A percentile compares a stretch with the other conserved stretches of the same genome.
Conservation (phyloP, 495 filamentous ascomycete genomes). For the Chaetomium tenue region DNA sequence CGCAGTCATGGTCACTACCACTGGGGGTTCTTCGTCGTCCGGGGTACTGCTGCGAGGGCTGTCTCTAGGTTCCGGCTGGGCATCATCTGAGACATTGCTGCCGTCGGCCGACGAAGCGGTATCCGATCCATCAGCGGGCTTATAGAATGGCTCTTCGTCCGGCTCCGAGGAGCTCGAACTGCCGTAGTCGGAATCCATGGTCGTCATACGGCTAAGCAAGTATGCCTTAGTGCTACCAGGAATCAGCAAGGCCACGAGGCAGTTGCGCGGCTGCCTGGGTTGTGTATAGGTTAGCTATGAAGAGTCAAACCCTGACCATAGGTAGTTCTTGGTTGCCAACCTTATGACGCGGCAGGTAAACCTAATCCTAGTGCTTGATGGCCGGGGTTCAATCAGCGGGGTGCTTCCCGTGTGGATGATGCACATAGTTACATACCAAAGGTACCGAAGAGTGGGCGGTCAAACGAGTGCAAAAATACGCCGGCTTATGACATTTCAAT, state of each 20-base stretch:
- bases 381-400: not conserved
- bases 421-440: too few relatives aligned
- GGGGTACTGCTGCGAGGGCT: constrained; percentile 15
- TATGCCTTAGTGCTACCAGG: not conserved
- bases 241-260: not conserved
- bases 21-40: constrained; percentile 12
- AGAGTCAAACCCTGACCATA: not conserved
- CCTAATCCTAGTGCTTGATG: not conserved
- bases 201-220: constrained; percentile 11
- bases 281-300: not conserved
- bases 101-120: not conserved
- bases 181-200: constrained; percentile 18
- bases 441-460: not conserved
- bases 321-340: not conserved
- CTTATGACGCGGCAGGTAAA: not conserved
- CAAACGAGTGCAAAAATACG: not conserved
- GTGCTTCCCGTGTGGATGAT: too few relatives aligned
- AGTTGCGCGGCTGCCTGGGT: constrained; percentile 8
- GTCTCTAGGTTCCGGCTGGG: constrained; percentile 4
- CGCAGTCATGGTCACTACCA: constrained; percentile 41
- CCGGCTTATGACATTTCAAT: not conserved
- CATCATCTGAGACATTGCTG: not conserved
- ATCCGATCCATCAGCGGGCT: constrained; percentile 6
- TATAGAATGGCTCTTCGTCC: not conserved
- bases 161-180: constrained; percentile 19